These are phyloP conservation scores for Ophiostoma pallidulum DNA, from an alignment of 2,329 filamentous ascomycete species.

Conservation along the genomic window DNA sequence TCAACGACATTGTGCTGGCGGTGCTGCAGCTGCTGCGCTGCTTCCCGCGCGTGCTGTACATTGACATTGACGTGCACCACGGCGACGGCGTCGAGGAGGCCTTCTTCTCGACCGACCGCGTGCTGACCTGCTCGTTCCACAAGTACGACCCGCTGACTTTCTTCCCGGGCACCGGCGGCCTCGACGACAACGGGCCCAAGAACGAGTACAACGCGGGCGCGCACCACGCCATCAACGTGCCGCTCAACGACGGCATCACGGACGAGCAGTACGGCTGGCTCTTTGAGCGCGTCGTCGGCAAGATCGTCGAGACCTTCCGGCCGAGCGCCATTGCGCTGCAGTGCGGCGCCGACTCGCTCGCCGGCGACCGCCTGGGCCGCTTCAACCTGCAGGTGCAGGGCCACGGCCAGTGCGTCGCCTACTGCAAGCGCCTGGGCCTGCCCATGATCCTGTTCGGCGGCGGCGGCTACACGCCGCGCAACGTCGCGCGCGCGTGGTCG, in stretches of 20 bases:
- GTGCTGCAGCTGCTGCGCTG: conserved; percentile 79
- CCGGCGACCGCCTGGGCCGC: conserved; percentile 83
- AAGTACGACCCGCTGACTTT: conserved; percentile 81
- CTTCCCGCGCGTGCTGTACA: conserved; percentile 81
- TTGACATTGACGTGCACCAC: conserved; percentile 84
- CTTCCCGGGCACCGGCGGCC: conserved; percentile 84
- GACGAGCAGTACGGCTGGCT: conserved; percentile 81
- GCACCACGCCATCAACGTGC: conserved; percentile 84
- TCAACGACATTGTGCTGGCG: conserved; percentile 95
- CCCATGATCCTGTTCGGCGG: conserved; percentile 88
- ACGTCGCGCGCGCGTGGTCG: conserved; percentile 93
- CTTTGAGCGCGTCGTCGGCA: conserved; percentile 71
- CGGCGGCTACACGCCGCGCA: conserved; percentile 91
- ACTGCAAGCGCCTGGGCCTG: conserved; percentile 69
- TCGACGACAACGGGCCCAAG: conserved; percentile 75
- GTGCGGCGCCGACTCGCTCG: conserved; percentile 89
- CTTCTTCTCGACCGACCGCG: conserved; percentile 73
- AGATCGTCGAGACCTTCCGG: conserved; percentile 73
- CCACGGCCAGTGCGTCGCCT: conserved; percentile 84
- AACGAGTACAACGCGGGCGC: conserved; percentile 79
- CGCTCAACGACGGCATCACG: conserved; percentile 81
- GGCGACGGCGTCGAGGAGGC: conserved; percentile 80
- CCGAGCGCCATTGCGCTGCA: conserved; percentile 88
- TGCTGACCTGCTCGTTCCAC: conserved; percentile 90
- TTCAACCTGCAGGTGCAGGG: conserved; percentile 97